These are phyloP conservation scores for Mollisiaceae sp. DNA, from an alignment of 2,329 filamentous ascomycete species.

Conservation along the genomic window DNA sequence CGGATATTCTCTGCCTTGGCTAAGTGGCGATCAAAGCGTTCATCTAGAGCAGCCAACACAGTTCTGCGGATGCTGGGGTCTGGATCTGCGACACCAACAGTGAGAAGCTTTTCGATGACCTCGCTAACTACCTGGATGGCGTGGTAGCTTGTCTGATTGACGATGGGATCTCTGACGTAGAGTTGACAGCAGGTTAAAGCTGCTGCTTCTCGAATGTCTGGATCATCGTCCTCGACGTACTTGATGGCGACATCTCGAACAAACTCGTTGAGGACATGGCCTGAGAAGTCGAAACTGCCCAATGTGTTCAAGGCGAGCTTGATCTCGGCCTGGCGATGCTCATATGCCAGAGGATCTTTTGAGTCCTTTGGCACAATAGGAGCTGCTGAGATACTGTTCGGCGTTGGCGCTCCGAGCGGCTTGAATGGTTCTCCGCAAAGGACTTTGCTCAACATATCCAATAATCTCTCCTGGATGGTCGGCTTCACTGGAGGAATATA, in stretches of 20 bases:
- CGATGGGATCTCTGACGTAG: conserved; percentile 94
- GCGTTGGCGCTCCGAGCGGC: conserved; percentile 85
- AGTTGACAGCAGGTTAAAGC: conserved; percentile 97
- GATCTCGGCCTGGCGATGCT: conserved; percentile 82
- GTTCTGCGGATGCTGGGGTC: conserved; percentile 88
- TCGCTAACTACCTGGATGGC: conserved; percentile 97
- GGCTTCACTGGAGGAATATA: conserved; percentile 95
- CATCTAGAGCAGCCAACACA: conserved; percentile 86
- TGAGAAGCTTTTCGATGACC: conserved; percentile 95
- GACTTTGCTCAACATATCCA: conserved; percentile 94
- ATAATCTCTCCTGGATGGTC: conserved; percentile 88
- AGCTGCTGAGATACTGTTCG: conserved; percentile 78
- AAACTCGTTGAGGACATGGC: conserved; percentile 96
- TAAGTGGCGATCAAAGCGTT: conserved; percentile 94
- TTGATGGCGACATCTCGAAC: conserved; percentile 97
- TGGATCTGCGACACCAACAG: conserved; percentile 90
- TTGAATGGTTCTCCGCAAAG: conserved; percentile 92
- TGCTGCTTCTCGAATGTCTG: conserved; percentile 90
- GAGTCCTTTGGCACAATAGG: conserved; percentile 87
- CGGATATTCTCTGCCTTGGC: conserved; percentile 97
- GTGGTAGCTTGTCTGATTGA: conserved; percentile 96
- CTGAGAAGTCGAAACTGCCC: conserved; percentile 95
- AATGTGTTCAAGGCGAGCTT: conserved; percentile 92
- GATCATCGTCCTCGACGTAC: conserved; percentile 95
- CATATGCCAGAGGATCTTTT: conserved; percentile 81